Evolutionary conservation across 805 yeast genomes (phyloP), one percentile per base, ranked within the genome.

Genomic region (Spathaspora gorwiae): DNA sequence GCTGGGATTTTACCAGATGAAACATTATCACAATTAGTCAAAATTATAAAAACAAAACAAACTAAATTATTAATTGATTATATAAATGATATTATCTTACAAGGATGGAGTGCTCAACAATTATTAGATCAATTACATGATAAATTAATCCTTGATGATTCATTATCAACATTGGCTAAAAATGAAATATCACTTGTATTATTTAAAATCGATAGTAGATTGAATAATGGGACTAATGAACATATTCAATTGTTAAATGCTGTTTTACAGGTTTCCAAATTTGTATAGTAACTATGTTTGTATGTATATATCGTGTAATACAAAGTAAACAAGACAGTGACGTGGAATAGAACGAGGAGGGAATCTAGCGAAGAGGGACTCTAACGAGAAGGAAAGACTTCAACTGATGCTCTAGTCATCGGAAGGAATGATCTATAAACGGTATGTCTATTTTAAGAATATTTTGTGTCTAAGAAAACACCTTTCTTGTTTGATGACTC

Each of bases 181-280:
- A 86, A 81, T 57, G 56, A 64, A 38, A 76, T 89, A 9, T 77
- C 96, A 0, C 65, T 72, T 57, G 64, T 80, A 6, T 63, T 94
- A 26, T 88, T 90, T 54, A 84, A 81, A 37, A 75, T 88, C 0
- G 98, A 92, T 61, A 76, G 79, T 41, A 76, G 82, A 43, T 70
- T 92, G 44, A 76, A 82, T 44, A 88, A 82, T 57, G 99, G 99
- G 12, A 80, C 96, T 4, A 95, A 90, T 56, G 99, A 92, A 61
- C 88, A 86, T 47, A 68, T 92, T 27, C 96, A 87, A 55, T 57
- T 94, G 19, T 72, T 92, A 52, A 85, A 87, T 54, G 70, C 89
- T 52, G 60, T 63, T 42, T 54, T 71, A 47, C 64, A 63, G 48
- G 48, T 70, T 0, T 50, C 72, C 6, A 52, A 51, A 35, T 29